Base-by-base conservation (phyloP, 345 rosid species). In the Clausena lansium region DNA sequence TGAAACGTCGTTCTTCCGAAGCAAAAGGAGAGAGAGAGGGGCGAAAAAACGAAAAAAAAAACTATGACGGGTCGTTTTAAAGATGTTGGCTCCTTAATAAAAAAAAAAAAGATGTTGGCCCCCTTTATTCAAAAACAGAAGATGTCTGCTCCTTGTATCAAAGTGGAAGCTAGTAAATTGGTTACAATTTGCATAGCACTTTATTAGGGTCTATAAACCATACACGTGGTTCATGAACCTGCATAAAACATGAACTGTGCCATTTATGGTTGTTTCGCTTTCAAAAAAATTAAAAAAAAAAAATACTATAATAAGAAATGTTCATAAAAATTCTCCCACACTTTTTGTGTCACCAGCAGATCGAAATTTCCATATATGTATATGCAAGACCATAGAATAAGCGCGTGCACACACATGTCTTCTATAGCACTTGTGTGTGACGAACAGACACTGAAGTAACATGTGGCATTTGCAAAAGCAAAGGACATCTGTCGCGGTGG, bases 141-240 rank as follows among this genome's bases (percentile, higher is more conserved):
- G 17, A 45, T 45, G 50, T 45, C 17, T 2, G 50, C 50, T 13
- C 17, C 17, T 45, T 45, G 50, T 13, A 1, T 7, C 30, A 13
- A 70, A 70, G 66, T 9, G 73, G 47, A 57, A 45, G 41, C 9
- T 24, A 25, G 39, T 14, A 45, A 45, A 62, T 72, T 62, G 75
- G 50, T 64, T 45, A 22, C 47, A 45, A 2, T 54, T 59, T 62
- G 19, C 1, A 32, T 28, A 30, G 70, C 7, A 27, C 11, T 33
- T 17, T 17, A 27, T 17, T 63, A 38, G 10, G 9, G 63, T 22
- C 25, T 35, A 45, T 35, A 58, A 25, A 57, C 77, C 66, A 72
- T 62, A 65, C 77, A 81, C 75, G 77, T 84, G 87, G 83, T 77
- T 82, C 85, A 71, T 74, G 83, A 70, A 79, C 67, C 67, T 76